Evolutionary conservation across 192 early-diverging fungal genomes (phyloP), one percentile per base, ranked within the genome.

Genomic region (Obelidium mucronatum): DNA sequence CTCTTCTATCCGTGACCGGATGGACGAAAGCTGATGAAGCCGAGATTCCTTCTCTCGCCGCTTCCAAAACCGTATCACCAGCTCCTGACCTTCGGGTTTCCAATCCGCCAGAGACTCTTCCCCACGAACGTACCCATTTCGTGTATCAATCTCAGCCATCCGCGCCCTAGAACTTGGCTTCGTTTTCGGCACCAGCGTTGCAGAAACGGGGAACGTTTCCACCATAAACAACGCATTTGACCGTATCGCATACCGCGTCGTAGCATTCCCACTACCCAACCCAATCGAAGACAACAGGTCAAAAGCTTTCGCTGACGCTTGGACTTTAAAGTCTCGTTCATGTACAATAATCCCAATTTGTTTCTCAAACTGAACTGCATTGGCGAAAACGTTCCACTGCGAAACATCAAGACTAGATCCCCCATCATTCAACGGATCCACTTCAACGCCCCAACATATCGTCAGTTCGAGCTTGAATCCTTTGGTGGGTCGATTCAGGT

Each of bases 21-120:
- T 33, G 11, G 39, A 11, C 17, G 82, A 69, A 24, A 82, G 56
- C n/a, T 83, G 80, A 3, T 75, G 6, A 17, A 73, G 24, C 42
- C 40, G 22, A 11, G n/a, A 24, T 8, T 40, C 11, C 36, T 36
- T 26, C 11, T 62, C 51, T 39, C 44, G 62, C 28, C 52, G 42
- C 64, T 53, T 63, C 76, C 64, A 79, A 66, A 72, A 83, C 28
- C 53, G 24, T 8, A 52, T 17, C 1, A 83, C 48, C n/a, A 83
- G 28, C 26, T 78, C 77, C 22, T 56, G 59, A 1, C 67, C 76
- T 24, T 35, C 34, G 22, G 80, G 80, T 34, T 59, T 63, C 82
- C 82, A 84, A 15, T 71, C 55, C 13, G 36, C 71, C 33, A 82
- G 40, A 40, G 59, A 70, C 52, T 82, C 80, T 73, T 82, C 76